These are phyloP conservation scores for Cladosporium phlei DNA, from an alignment of 2,329 filamentous ascomycete genomes.

Conservation along the genomic window DNA sequence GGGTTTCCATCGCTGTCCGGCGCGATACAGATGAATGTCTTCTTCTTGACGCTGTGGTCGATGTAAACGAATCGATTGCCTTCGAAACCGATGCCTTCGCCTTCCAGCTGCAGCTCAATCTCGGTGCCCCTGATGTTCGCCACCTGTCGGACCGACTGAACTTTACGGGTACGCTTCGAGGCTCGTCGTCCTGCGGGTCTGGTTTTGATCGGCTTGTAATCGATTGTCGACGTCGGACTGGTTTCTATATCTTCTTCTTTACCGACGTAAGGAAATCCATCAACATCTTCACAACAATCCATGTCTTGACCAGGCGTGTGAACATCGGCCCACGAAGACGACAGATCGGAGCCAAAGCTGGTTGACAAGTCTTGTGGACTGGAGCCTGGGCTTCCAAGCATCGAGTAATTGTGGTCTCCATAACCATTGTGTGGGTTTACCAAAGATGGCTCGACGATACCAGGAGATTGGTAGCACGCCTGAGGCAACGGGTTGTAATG, in stretches of 20 bases:
- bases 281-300: slow-evolving; percentile 22
- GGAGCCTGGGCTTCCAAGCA: slow-evolving; percentile 13
- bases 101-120: slow-evolving; percentile 5
- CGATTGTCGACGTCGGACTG: slow-evolving; percentile 3
- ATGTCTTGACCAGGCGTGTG: slow-evolving; percentile 9
- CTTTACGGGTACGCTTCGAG: slow-evolving; percentile 17
- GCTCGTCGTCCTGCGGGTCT: slow-evolving; percentile 8
- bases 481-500: background rate
- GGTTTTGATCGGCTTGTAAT: background rate
- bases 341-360: slow-evolving; percentile 1
- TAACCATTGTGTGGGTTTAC: slow-evolving; percentile 22
- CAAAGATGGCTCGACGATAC: slow-evolving; percentile 24
- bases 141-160: background rate
- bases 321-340: slow-evolving; percentile 1
- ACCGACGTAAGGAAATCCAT: slow-evolving; percentile 21
- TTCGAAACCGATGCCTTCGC: slow-evolving; percentile 4
- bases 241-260: slow-evolving; percentile 15
- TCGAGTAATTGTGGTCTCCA: slow-evolving; percentile 16
- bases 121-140: slow-evolving; percentile 1
- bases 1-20: slow-evolving; percentile 11
- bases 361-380: slow-evolving; percentile 5
- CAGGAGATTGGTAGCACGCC: background rate
- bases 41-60: slow-evolving; percentile 6
- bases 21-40: slow-evolving; percentile 20
- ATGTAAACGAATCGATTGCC: background rate